Conservation (phyloP, 129 eudicot species). For the Erigeron canadensis region DNA sequence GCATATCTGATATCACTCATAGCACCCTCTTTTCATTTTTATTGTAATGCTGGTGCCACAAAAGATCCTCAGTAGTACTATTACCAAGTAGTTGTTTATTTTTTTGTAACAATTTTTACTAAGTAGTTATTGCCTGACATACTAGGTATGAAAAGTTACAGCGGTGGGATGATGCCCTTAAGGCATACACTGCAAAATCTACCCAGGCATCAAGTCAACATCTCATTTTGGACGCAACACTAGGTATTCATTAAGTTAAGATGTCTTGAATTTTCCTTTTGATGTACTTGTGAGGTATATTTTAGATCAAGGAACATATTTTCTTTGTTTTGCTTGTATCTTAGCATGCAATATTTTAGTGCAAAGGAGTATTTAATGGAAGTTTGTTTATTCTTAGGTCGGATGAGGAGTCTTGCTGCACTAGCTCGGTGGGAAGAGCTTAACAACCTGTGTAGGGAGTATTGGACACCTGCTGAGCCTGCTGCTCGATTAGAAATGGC, state of each 20-base stretch:
- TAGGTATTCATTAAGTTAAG: slow-evolving; percentile 49
- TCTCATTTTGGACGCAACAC: slow-evolving; percentile 83
- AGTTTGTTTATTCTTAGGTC: slow-evolving; percentile 45
- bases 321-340: background rate
- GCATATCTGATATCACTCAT: slow-evolving; percentile 8
- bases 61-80: background rate
- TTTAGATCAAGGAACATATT: background rate
- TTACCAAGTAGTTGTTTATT: slow-evolving; percentile 19
- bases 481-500: slow-evolving; percentile 98
- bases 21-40: background rate
- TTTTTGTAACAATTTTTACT: background rate
- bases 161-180: slow-evolving; percentile 97
- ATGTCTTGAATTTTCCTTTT: background rate
- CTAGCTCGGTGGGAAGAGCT: slow-evolving; percentile 99
- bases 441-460: slow-evolving; percentile 86
- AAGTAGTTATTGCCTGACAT: slow-evolving; percentile 32
- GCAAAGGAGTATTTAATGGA: background rate
- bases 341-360: background rate
- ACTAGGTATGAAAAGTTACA: slow-evolving; percentile 93
- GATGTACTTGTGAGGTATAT: slow-evolving; percentile 17
- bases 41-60: background rate
- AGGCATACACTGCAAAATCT: slow-evolving; percentile 88
- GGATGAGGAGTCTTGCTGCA: slow-evolving; percentile 99
- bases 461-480: slow-evolving; percentile 97
- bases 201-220: slow-evolving; percentile 76